These are phyloP conservation scores for Suillus americanus DNA, from an alignment of 768 basidiomycete species.

Conservation along the genomic window DNA sequence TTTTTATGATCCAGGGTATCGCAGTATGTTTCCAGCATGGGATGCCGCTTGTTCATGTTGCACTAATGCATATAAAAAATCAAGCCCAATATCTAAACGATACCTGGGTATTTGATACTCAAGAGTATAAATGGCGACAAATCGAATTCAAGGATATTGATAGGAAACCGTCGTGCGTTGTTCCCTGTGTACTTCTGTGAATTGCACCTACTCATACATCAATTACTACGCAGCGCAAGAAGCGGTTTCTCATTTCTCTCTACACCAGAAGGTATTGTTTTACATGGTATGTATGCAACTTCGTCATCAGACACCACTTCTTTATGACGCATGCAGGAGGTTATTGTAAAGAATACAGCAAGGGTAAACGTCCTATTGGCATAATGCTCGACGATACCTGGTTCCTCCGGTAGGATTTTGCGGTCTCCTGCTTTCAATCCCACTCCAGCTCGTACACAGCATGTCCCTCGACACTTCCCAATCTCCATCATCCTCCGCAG, in stretches of 20 bases:
- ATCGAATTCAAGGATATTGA: slow-evolving; percentile 74
- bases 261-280: slow-evolving; percentile 70
- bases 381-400: slow-evolving; percentile 91
- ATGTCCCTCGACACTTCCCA: slow-evolving; percentile 29
- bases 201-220: background rate
- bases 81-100: slow-evolving; percentile 81
- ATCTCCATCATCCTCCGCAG: slow-evolving; percentile 27
- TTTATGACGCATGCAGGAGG: slow-evolving; percentile 52
- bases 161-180: slow-evolving; percentile 65
- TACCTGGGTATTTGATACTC: slow-evolving; percentile 82
- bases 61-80: background rate
- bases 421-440: background rate
- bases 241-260: slow-evolving; percentile 87
- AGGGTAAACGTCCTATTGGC: slow-evolving; percentile 82
- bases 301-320: background rate
- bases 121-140: slow-evolving; percentile 84
- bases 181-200: background rate
- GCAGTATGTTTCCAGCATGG: slow-evolving; percentile 47
- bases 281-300: slow-evolving; percentile 59
- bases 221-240: slow-evolving; percentile 47
- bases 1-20: slow-evolving; percentile 84
- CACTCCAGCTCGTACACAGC: slow-evolving; percentile 16
- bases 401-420: slow-evolving; percentile 63
- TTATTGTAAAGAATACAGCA: slow-evolving; percentile 86
- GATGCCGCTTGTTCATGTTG: background rate